phyloP scores from a whole-genome alignment of 106 monocot species.

The Dioscorea dumetorum region DNA sequence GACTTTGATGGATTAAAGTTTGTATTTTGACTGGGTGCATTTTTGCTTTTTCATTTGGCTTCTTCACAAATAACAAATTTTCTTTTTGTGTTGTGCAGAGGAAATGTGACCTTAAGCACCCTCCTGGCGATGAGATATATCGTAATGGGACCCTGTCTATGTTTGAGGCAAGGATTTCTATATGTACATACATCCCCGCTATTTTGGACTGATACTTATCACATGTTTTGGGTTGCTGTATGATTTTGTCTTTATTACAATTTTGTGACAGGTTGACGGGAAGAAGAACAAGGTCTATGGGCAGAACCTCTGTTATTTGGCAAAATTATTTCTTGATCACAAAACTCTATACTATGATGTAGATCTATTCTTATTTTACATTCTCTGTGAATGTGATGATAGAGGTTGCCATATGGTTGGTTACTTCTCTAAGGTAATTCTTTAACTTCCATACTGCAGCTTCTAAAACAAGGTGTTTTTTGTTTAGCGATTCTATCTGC shows the following conservation, averaged over 20 bases:
- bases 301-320: constrained; percentile 95
- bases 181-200: too few relatives aligned
- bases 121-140: constrained; percentile 95
- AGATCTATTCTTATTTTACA: constrained; percentile 85
- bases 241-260: not conserved
- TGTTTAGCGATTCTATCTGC: too few relatives aligned
- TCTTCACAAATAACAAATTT: not conserved
- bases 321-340: constrained; percentile 97
- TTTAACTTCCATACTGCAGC: too few relatives aligned
- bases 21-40: not conserved
- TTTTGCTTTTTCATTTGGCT: not conserved
- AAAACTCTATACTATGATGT: constrained; percentile 98
- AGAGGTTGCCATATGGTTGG: constrained; percentile 99
- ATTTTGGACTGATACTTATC: too few relatives aligned
- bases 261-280: constrained; percentile 78
- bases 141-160: constrained; percentile 90
- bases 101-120: constrained; percentile 96
- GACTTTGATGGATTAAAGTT: not conserved
- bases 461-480: too few relatives aligned
- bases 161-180: constrained; percentile 72
- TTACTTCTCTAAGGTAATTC: constrained; percentile 86
- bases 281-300: constrained; percentile 99
- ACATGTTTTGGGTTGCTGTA: not conserved
- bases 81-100: constrained; percentile 31
- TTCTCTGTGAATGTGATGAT: constrained; percentile 97